These are phyloP conservation scores for Avena sativa DNA, from an alignment of 176 grass and related monocot genomes.

Conservation along the genomic window DNA sequence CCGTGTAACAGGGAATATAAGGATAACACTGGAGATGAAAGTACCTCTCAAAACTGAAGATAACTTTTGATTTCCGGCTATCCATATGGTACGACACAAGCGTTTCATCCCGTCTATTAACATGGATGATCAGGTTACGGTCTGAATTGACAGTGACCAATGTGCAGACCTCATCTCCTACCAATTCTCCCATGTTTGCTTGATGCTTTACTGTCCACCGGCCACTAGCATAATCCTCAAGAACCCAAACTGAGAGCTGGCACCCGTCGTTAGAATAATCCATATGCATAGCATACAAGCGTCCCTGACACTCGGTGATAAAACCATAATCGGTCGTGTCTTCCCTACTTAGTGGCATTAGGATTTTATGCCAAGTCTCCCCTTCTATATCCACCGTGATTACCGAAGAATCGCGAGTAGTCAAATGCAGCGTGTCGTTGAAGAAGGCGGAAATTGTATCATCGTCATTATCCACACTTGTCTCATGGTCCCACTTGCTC, in stretches of 20 bases:
- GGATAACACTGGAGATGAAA: background rate
- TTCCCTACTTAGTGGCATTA: background rate
- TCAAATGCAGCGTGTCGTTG: background rate
- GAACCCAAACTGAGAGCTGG: background rate
- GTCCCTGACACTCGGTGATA: background rate
- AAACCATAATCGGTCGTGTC: background rate
- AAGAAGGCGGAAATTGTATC: background rate
- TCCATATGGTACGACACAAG: conserved; percentile 21
- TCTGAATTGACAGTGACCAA: background rate
- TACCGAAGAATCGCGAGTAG: background rate
- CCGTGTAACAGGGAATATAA: conserved; percentile 8
- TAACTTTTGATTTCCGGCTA: background rate
- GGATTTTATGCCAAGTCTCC: background rate
- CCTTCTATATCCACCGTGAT: background rate
- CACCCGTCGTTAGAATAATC: background rate
- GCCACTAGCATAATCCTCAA: background rate
- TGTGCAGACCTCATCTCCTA: background rate
- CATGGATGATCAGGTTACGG: background rate
- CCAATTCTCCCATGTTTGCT: background rate
- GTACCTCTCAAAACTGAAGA: background rate
- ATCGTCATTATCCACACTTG: background rate
- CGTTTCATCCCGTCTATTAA: background rate
- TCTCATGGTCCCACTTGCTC: background rate
- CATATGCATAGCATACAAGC: background rate
- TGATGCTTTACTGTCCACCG: conserved; percentile 2